These are phyloP conservation scores for Acanthamoeba triangularis DNA, from an alignment of 208 protist species.

Conservation along the genomic window DNA sequence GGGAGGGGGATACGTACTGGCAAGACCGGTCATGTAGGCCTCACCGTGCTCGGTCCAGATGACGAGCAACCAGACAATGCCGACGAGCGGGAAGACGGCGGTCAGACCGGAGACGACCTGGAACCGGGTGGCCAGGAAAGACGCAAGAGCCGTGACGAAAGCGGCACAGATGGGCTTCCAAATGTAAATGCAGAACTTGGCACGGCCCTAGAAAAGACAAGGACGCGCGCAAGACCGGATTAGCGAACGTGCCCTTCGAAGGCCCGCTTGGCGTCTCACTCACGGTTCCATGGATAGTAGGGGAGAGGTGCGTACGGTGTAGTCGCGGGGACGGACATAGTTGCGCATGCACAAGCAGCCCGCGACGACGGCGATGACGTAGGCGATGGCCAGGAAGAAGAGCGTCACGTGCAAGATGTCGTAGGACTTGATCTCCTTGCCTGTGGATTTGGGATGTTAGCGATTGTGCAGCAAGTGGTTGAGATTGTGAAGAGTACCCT, in stretches of 20 bases:
- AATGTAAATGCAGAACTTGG: conserved; percentile 60
- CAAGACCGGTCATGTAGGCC: conserved; percentile 45
- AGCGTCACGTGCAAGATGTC: conserved; percentile 23
- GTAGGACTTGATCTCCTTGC: conserved; percentile 36
- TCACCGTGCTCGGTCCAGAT: conserved; percentile 49
- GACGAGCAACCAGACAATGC: conserved; percentile 26
- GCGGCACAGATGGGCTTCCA: conserved; percentile 44
- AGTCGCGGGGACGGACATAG: not conserved
- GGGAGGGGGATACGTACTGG: not conserved
- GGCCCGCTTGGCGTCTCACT: not conserved
- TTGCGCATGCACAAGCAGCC: conserved; percentile 49
- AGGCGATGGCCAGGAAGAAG: conserved; percentile 40
- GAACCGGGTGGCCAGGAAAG: not conserved
- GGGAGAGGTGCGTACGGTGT: not conserved
- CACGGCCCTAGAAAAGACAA: not conserved
- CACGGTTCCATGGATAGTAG: not conserved
- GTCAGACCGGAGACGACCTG: conserved; percentile 30
- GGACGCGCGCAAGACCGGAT: not conserved
- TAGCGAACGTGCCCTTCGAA: no score
- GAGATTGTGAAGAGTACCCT: not conserved
- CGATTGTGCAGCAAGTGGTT: not conserved
- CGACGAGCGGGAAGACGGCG: conserved; percentile 37
- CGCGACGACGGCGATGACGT: conserved; percentile 35
- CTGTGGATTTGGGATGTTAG: not conserved
- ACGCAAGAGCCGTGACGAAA: not conserved